A percentile compares a stretch with the other conserved stretches of the same genome.
Evolutionary conservation across 2,329 filamentous ascomycete genomes (phyloP).

Genomic region (Clonostachys chloroleuca): DNA sequence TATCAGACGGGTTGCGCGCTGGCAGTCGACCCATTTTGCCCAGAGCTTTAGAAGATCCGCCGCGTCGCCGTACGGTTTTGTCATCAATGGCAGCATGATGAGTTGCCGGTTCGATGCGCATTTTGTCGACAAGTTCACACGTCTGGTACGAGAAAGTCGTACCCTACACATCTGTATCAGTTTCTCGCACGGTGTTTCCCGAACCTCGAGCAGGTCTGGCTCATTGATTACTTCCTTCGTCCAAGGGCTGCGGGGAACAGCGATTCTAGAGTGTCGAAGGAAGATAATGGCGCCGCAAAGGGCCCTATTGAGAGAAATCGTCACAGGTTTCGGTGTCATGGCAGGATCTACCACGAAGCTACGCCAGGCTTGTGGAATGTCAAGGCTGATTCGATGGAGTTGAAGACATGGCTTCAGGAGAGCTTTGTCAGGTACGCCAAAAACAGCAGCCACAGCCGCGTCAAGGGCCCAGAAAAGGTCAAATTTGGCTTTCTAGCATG

Average conservation of each 20-base stretch:
- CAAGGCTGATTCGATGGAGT: constrained; percentile 24
- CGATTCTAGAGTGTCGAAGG: too few species aligned
- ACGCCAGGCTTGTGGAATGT: constrained; percentile 25
- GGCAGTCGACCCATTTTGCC: constrained; percentile 14
- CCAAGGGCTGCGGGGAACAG: constrained; percentile 11
- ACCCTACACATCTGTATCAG: constrained; percentile 33
- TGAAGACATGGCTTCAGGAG: constrained; percentile 29
- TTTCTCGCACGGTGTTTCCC: constrained; percentile 34
- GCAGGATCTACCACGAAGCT: constrained; percentile 23
- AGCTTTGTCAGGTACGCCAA: constrained; percentile 30
- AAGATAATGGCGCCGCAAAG: neutral
- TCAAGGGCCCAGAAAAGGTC: constrained; percentile 25
- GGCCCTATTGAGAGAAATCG: constrained; percentile 10
- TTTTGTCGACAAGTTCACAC: neutral
- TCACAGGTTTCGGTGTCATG: constrained; percentile 19
- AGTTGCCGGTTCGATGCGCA: constrained; percentile 15
- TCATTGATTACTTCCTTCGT: constrained; percentile 36
- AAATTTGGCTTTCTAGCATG: constrained; percentile 29
- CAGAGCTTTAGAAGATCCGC: constrained; percentile 22
- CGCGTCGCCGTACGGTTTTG: constrained; percentile 35
- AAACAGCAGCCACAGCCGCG: constrained; percentile 20
- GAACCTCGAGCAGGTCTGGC: constrained; percentile 35
- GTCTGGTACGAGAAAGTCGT: constrained; percentile 24
- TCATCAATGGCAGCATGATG: constrained; percentile 30
- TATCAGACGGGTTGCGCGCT: constrained; percentile 19